These are phyloP conservation scores for Penicillium paxilli DNA, from an alignment of 495 filamentous ascomycete species.

Conservation along the genomic window DNA sequence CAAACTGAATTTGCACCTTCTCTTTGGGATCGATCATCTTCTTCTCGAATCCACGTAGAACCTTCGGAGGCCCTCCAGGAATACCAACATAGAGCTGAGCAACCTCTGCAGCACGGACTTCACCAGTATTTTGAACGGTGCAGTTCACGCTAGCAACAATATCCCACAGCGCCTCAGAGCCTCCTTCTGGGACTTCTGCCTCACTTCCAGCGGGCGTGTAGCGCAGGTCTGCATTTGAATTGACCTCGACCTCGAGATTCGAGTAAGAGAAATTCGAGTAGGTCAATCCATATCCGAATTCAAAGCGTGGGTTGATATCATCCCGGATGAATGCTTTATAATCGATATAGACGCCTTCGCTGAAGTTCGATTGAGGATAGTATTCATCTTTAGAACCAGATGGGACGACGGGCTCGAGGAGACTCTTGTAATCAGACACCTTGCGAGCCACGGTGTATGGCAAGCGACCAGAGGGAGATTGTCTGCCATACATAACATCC, in stretches of 20 bases:
- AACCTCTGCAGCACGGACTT: slow-evolving; percentile 50
- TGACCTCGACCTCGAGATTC: slow-evolving; percentile 28
- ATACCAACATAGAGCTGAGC: slow-evolving; percentile 65
- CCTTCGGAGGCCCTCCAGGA: slow-evolving; percentile 27
- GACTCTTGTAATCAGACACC: slow-evolving; percentile 59
- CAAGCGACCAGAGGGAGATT: slow-evolving; percentile 69
- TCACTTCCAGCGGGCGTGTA: not conserved
- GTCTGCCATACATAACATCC: slow-evolving; percentile 68
- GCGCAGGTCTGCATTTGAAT: not conserved
- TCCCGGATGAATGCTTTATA: slow-evolving; percentile 58
- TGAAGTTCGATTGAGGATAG: slow-evolving; percentile 43
- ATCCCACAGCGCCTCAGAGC: slow-evolving; percentile 57
- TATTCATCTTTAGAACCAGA: not conserved
- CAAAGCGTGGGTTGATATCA: slow-evolving; percentile 61
- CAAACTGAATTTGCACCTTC: slow-evolving; percentile 47
- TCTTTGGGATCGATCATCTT: slow-evolving; percentile 33
- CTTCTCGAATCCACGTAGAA: slow-evolving; percentile 57
- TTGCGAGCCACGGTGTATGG: slow-evolving; percentile 76
- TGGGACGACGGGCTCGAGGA: slow-evolving; percentile 28
- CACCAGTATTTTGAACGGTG: slow-evolving; percentile 56
- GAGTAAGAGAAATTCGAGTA: slow-evolving; percentile 61
- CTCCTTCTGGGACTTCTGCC: slow-evolving; percentile 39
- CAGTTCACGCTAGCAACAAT: slow-evolving; percentile 48
- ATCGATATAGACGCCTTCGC: slow-evolving; percentile 60
- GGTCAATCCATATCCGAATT: slow-evolving; percentile 67